Percentiles rank a stretch among this genome's conserved stretches.
These are phyloP conservation scores for Penstemon davidsonii DNA, from an alignment of 257 asterid genomes.

Conservation along the genomic window DNA sequence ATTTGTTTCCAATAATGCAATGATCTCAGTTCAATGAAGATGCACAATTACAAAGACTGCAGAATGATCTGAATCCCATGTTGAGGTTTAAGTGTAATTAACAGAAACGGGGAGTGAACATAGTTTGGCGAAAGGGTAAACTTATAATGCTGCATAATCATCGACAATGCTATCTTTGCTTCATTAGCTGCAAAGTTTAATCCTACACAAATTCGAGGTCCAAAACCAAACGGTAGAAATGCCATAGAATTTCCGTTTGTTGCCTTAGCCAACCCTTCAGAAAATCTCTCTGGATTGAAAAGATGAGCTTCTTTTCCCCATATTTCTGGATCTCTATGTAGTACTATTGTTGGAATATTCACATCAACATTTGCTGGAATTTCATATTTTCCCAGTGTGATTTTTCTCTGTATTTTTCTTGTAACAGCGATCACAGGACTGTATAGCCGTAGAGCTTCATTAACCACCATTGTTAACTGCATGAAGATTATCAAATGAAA, in stretches of 20 bases:
- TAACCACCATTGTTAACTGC: constrained; percentile 12
- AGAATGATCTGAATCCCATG: constrained; percentile 15
- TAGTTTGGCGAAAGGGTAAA: constrained; percentile 12
- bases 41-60: not conserved
- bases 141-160: constrained; percentile 21
- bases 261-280: constrained; percentile 17
- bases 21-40: too few species aligned
- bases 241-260: not conserved
- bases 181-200: constrained; percentile 16
- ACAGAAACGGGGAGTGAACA: constrained; percentile 9
- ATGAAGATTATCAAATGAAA: not conserved
- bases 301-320: constrained; percentile 21
- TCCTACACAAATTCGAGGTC: constrained; percentile 20
- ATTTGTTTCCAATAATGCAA: too few species aligned
- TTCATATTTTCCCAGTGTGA: constrained; percentile 1
- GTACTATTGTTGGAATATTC: not conserved
- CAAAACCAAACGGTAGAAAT: constrained; percentile 15
- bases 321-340: constrained; percentile 11
- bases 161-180: constrained; percentile 20
- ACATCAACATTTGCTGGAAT: constrained; percentile 17
- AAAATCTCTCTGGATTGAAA: constrained; percentile 19
- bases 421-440: not conserved
- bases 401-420: constrained; percentile 5
- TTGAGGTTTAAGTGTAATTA: not conserved
- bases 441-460: constrained; percentile 14